phyloP scores from a whole-genome alignment of 805 yeast species.

The Teunomyces lycoperdinae region DNA sequence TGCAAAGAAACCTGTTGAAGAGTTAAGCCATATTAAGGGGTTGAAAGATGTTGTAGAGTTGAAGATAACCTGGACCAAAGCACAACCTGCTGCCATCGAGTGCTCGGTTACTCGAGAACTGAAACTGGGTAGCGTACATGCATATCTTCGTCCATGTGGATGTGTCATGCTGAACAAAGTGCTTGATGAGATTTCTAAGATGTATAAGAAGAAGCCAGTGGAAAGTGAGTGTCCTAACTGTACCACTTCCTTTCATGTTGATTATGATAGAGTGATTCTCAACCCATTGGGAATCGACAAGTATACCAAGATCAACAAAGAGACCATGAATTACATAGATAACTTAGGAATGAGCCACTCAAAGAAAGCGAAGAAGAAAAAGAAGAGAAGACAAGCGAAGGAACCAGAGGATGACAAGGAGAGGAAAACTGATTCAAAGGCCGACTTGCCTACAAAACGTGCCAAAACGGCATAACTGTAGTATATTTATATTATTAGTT shows the following conservation, averaged over 20 bases:
- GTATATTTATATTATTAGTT: not conserved
- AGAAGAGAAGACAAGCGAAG: not conserved
- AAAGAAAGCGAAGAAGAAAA: conserved; percentile 6
- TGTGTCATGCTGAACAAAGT: conserved; percentile 31
- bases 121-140: conserved; percentile 16
- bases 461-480: conserved; percentile 1
- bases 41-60: conserved; percentile 27
- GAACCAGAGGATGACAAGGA: not conserved
- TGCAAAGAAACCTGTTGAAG: conserved; percentile 20
- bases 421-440: not conserved
- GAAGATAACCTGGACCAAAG: conserved; percentile 18
- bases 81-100: conserved; percentile 12
- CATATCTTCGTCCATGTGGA: conserved; percentile 38
- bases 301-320: conserved; percentile 5
- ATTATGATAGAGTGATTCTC: conserved; percentile 31
- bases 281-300: conserved; percentile 19
- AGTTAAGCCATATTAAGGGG: conserved; percentile 17
- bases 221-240: conserved; percentile 33
- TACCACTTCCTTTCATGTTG: conserved; percentile 16
- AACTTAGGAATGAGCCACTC: conserved; percentile 21
- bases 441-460: not conserved
- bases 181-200: conserved; percentile 16
- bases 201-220: conserved; percentile 7
- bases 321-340: not conserved
- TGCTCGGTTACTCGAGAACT: conserved; percentile 33